Base-by-base conservation (phyloP, 257 asterid genomes). In the Fraxinus excelsior region DNA sequence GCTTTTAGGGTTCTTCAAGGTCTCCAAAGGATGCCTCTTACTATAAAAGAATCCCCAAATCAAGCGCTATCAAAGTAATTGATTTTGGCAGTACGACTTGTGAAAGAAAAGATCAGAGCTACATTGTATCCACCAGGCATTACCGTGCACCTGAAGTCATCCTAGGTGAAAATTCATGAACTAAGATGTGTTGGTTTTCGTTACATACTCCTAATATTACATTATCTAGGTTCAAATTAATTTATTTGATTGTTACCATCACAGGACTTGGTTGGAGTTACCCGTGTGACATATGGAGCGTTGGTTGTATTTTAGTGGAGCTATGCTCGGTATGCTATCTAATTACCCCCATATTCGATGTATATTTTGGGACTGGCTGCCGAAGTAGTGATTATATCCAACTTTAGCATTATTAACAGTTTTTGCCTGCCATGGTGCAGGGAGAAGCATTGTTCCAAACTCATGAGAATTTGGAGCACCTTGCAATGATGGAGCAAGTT, bases 81-180 rank as follows among this genome's bases (percentile, higher is more conserved):
- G 98, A 94, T 84, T 94, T 94, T 87, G 98, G 98, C 67, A 94
- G 98, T 86, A 92, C 98, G 1, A 87, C 97, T 5, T 84, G 79
- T 65, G 94, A 90, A 70, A 86, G 83, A 51, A 86, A 83, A 23
- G 91, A 88, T 73, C 97, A 91, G 80, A 77, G 92, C 0, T 94
- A 94, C 78, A 87, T 89, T 0, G 97, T 94, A 2, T 92, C 97
- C 12, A 94, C 98, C 7, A 84, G 97, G 29, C 97, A 94, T 82
- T 94, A 94, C 80, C 88, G 98, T 23, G 98, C 98, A 49, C 97
- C 98, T 2, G 98, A 94, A 82, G 97, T 92, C 35, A 94, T 94
- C 65, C 76, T 94, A 76, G 98, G 98, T 94, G 81, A 34, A 13
- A 42, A 71, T 18, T 71, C 2, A 2, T 5, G 14, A 71, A 44